Base-by-base conservation (phyloP, 23 red algal species). In the Gracilaria gracilis region DNA sequence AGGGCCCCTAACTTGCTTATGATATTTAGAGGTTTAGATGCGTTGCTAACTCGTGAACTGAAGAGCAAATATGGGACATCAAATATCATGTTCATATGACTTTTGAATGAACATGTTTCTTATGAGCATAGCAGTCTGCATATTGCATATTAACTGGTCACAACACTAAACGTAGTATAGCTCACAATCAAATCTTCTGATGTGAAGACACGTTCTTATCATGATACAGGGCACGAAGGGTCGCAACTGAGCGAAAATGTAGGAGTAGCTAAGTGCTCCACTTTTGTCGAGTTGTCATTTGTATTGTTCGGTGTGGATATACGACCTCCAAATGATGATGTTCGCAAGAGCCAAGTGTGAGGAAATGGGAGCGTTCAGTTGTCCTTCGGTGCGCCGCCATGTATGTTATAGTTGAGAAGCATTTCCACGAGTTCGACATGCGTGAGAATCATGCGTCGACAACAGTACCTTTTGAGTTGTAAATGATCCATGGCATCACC, bases 401-500 rank as follows among this genome's bases (percentile, higher is more conserved):
- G 67, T 25, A 57, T 79, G 25, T 91, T 94, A 78, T 99, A 99
- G 48, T 88, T 91, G 47, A 99, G 94, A 21, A 96, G 92, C 86
- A 95, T 99, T 66, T 99, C 97, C 29, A 99, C 96, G 23, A 99
- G 86, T 64, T 99, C 97, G 21, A 99, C 97, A 91, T 99, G 97
- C 13, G 97, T 95, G 15, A 99, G 87, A 31, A 99, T 89, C 97
- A 99, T 99, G 38, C 97, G 82, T 54, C 97, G 88, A 73, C 97
- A 99, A 75, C 97, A 99, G 73, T 99, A 99, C 7, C 97, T 85
- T 69, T 81, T 96, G 40, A 99, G 67, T 27, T 93, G 91, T 67
- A 99, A 83, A 47, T 82, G 73, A 49, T 99, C 97, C 55, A 99
- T 87, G 32, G 97, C 97, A 27, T 96, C 86, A 55, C 93, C 89